These are phyloP conservation scores for Russula brevipes DNA, from an alignment of 768 basidiomycete genomes.

Conservation along the genomic window DNA sequence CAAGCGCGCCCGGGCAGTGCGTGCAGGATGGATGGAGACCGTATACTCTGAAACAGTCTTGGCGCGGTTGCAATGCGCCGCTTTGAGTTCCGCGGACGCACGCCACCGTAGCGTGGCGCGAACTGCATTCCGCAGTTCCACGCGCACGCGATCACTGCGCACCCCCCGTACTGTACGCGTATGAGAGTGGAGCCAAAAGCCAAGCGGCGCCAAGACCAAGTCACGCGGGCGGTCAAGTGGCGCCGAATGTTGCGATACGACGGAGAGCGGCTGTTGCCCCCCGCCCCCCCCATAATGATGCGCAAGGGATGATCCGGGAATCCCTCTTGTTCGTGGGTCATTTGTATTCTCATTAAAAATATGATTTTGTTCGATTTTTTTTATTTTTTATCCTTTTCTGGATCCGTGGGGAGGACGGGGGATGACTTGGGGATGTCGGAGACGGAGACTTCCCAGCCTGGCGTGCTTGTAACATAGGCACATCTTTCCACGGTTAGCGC, in stretches of 20 bases:
- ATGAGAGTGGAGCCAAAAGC: background rate
- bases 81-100: no score
- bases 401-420: background rate
- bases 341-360: no score
- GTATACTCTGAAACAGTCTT: background rate
- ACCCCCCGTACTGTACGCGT: background rate
- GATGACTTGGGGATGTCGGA: background rate
- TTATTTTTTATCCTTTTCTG: no score
- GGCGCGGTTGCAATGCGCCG: no score
- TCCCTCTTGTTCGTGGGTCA: no score
- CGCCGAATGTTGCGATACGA: background rate
- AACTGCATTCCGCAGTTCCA: background rate
- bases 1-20: background rate
- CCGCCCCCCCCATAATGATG: no score
- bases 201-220: background rate
- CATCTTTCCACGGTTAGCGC: background rate
- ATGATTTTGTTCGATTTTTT: no score
- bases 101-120: no score
- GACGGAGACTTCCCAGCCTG: conserved; percentile 4
- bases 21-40: background rate
- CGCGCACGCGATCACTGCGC: background rate
- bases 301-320: no score
- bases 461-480: background rate
- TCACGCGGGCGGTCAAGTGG: background rate
- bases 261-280: no score